These are phyloP conservation scores for Xylaria sp. DNA, from an alignment of 2,329 filamentous ascomycete genomes.

Conservation along the genomic window DNA sequence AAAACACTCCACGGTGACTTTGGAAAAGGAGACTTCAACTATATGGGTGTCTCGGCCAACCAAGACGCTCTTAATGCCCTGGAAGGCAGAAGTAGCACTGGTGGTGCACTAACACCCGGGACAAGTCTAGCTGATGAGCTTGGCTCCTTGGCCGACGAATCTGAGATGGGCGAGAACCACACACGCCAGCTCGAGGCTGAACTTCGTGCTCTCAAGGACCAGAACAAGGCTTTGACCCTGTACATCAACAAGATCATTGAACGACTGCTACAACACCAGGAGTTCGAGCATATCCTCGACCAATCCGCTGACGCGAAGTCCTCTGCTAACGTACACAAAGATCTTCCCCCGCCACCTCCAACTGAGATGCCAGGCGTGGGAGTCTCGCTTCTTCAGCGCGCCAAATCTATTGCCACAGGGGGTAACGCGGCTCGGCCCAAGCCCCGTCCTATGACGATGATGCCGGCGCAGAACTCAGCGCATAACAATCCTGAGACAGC, in stretches of 20 bases:
- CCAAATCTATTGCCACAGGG: slow-evolving; percentile 68
- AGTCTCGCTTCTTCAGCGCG: slow-evolving; percentile 67
- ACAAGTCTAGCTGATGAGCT: slow-evolving; percentile 89
- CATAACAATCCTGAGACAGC: slow-evolving; percentile 77
- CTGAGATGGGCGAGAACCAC: slow-evolving; percentile 69
- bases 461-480: slow-evolving; percentile 58
- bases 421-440: slow-evolving; percentile 54
- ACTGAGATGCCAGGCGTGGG: slow-evolving; percentile 59
- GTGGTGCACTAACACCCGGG: slow-evolving; percentile 49
- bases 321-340: slow-evolving; percentile 75
- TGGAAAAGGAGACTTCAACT: slow-evolving; percentile 82
- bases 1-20: slow-evolving; percentile 97
- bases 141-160: slow-evolving; percentile 70
- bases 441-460: slow-evolving; percentile 68
- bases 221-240: slow-evolving; percentile 95
- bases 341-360: slow-evolving; percentile 79
- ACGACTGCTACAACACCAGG: slow-evolving; percentile 90
- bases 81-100: slow-evolving; percentile 61
- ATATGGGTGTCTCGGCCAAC: slow-evolving; percentile 68
- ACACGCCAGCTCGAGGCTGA: slow-evolving; percentile 80
- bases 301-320: slow-evolving; percentile 74
- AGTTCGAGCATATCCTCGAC: slow-evolving; percentile 93
- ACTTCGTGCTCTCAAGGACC: slow-evolving; percentile 82
- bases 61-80: slow-evolving; percentile 73
- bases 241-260: slow-evolving; percentile 99